Percentiles rank a stretch among this genome's conserved stretches.
phyloP scores from a whole-genome alignment of 192 early-diverging fungal genomes.

The Thamnidium elegans region DNA sequence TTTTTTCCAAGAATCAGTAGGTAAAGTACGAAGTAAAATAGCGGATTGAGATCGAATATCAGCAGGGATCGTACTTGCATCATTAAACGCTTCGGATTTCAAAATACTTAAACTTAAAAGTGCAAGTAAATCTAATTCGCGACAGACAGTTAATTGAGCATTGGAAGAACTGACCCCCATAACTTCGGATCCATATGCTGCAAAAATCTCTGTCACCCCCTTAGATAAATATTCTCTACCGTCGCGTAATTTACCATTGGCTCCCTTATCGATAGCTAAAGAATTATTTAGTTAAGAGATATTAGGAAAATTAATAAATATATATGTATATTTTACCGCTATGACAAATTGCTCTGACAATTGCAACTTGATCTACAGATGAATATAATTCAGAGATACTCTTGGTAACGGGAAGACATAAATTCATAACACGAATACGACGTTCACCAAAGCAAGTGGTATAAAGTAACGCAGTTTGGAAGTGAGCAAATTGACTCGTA shows the following conservation, averaged over 20 bases:
- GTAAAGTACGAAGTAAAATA: conserved; percentile 61
- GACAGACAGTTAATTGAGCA: conserved; percentile 67
- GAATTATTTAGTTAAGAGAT: background rate
- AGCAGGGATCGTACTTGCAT: conserved; percentile 40
- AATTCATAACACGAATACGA: conserved; percentile 62
- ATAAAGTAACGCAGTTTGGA: conserved; percentile 68
- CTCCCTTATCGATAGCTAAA: conserved; percentile 68
- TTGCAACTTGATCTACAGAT: conserved; percentile 54
- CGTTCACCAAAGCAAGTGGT: conserved; percentile 69
- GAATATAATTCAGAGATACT: conserved; percentile 53
- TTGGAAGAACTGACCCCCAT: conserved; percentile 58
- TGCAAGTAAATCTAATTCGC: conserved; percentile 71
- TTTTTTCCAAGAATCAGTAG: conserved; percentile 56
- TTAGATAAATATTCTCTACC: conserved; percentile 73
- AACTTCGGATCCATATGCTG: conserved; percentile 67
- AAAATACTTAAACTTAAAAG: conserved; percentile 64
- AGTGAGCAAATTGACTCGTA: conserved; percentile 47
- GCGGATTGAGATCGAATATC: conserved; percentile 66
- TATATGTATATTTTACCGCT: conserved; percentile 11
- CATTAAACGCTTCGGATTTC: conserved; percentile 56
- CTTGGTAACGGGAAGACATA: conserved; percentile 59
- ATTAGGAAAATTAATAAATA: background rate
- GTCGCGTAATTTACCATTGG: conserved; percentile 74
- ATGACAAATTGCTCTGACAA: conserved; percentile 47
- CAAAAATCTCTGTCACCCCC: conserved; percentile 68